Percentiles rank a stretch among this genome's conserved stretches.
phyloP scores from a whole-genome alignment of 257 asterid genomes.

The Apocynum venetum region DNA sequence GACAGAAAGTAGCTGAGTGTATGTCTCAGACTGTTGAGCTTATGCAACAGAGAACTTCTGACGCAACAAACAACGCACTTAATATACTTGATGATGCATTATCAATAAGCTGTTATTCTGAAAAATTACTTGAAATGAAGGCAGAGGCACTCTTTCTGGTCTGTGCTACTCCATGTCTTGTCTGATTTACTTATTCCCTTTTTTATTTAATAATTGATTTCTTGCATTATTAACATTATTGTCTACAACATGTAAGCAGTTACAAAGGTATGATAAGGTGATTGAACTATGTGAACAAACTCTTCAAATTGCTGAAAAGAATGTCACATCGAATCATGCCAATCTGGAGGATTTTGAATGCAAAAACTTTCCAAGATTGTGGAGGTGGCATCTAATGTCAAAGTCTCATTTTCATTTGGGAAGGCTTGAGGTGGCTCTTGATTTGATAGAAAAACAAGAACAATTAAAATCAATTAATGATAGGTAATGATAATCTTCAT shows the following conservation, averaged over 20 bases:
- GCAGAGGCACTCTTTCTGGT: slow-evolving; percentile 80
- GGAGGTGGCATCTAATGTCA: slow-evolving; percentile 82
- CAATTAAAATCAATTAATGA: slow-evolving; percentile 27
- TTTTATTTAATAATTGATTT: slow-evolving; percentile 4
- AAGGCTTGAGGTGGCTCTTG: slow-evolving; percentile 82
- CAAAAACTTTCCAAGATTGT: slow-evolving; percentile 40
- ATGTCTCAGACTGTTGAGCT: slow-evolving; percentile 44
- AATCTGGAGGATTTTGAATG: slow-evolving; percentile 26
- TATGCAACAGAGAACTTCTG: slow-evolving; percentile 55
- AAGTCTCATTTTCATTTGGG: slow-evolving; percentile 72
- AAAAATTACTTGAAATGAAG: slow-evolving; percentile 75
- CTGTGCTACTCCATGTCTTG: slow-evolving; percentile 24
- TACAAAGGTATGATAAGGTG: slow-evolving; percentile 62
- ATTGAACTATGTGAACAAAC: slow-evolving; percentile 74
- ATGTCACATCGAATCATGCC: slow-evolving; percentile 30
- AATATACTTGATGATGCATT: slow-evolving; percentile 55
- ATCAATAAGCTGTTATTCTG: slow-evolving; percentile 68
- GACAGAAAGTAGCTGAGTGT: slow-evolving; percentile 64
- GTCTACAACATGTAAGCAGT: slow-evolving; percentile 30
- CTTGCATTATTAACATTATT: slow-evolving; percentile 8
- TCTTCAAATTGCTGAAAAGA: slow-evolving; percentile 61
- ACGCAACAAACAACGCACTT: slow-evolving; percentile 57
- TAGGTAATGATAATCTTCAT: slow-evolving; percentile 37
- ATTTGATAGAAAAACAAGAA: slow-evolving; percentile 66
- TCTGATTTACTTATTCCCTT: not conserved